Base-by-base conservation (phyloP, 768 basidiomycete genomes). In the Collybiopsis luxurians region DNA sequence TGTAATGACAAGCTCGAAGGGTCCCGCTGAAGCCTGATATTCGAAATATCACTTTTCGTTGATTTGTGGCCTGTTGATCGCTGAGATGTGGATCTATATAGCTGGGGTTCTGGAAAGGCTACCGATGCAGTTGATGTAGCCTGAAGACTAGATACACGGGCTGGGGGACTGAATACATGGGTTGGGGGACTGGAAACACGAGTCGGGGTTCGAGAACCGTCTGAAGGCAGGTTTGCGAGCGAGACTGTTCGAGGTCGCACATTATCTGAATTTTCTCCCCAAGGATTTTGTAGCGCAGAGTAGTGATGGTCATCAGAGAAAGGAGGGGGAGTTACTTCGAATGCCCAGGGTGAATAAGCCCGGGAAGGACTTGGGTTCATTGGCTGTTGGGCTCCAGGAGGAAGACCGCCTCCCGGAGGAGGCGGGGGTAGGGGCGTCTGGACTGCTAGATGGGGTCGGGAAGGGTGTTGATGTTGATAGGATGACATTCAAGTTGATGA, bases 31-130 rank as follows among this genome's bases (percentile, higher is more conserved):
- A 63, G 59, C 12, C 61, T 58, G 51, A 66, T 61, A 39, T 54
- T 49, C 43, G 30, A 63, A 58, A 19, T 66, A 12, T 60, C 53
- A 79, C 78, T 52, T 75, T 78, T 34, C 9, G 31, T 51, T 15
- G 50, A 36, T 53, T 60, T 65, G 59, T 58, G 67, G 43, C 53
- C 64, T 56, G 51, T 17, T 21, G 27, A 23, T 59, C 49, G 66
- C 61, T 68, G 67, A 12, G 82, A 83, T 5, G 67, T 61, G 17
- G 81, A 75, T 52, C 80, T 78, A 56, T 78, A 72, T 27, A 83
- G 58, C 59, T 80, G 77, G 12, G 83, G 78, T 46, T 86, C 81
- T 24, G 84, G 81, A 59, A 84, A 81, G 5, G 74, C 59, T 17
- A 80, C 66, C 7, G 66, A 63, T 23, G 59, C 57, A 34, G 63